Base-by-base conservation (phyloP, 371 early-diverging fungal genomes). In the Apophysomyces ossiformis region DNA sequence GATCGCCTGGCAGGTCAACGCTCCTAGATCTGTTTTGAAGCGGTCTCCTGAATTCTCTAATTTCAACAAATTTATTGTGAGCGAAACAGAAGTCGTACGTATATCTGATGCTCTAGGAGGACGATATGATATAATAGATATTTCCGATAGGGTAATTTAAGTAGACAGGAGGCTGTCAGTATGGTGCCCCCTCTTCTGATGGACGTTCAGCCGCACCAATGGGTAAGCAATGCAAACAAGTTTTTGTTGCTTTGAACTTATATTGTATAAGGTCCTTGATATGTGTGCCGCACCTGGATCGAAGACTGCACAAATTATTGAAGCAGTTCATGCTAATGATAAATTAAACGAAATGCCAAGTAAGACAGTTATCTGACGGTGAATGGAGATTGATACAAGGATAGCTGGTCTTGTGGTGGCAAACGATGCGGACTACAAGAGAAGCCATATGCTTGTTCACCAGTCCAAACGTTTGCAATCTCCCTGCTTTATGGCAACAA, bases 181-280 rank as follows among this genome's bases (percentile, higher is more conserved):
- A 99, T 99, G 99, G 93, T 99, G 61, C 99, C 99, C 21, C 95
- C 95, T 26, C 78, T 96, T 66, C 77, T 99, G 16, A 85, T 99
- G 75, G 95, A 97, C 68, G 91, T 99, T n/a, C 77, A 95, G 72
- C 90, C 96, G 15, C 84, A 94, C 65, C 96, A 98, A 73, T 83
- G 77, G 68, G 97, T 97, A 63, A 64, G 70, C 46, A 15, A 38
- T 37, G n/a, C 0, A 26, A 26, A 1, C 32, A 26, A 26, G 32
- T 26, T 26, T 26, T 26, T 26, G 32, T 26, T 26, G 32, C 32
- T 26, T 58, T 15, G 45, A 12, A 37, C 26, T 56, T 50, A 47
- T 57, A 39, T 36, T 62, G 50, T 41, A 44, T 26, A 54, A 74
- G 73, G 84, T 92, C 15, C 80, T 95, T 63, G 95, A 95, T 69